A percentile compares a stretch with the other conserved stretches of the same genome.
These are phyloP conservation scores for Umbelopsis sp. DNA, from an alignment of 192 early-diverging fungal species.

Conservation along the genomic window DNA sequence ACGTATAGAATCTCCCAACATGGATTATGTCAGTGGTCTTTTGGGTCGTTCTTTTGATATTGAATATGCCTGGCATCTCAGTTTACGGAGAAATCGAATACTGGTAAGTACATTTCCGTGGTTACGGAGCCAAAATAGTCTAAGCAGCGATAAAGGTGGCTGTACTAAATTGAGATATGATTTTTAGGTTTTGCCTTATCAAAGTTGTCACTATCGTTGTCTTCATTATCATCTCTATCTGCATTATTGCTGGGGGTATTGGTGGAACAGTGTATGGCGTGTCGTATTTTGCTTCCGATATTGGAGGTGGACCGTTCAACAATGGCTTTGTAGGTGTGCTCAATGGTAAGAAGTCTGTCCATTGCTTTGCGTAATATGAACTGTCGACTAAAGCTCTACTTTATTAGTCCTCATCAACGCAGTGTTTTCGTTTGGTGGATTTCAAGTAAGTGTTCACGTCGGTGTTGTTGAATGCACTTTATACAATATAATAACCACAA, in stretches of 20 bases:
- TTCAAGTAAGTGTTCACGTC: neutral
- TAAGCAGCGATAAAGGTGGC: neutral
- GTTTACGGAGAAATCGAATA: slow-evolving; percentile 87
- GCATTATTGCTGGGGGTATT: slow-evolving; percentile 63
- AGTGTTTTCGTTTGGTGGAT: slow-evolving; percentile 16
- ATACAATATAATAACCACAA: no score
- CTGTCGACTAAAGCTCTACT: neutral
- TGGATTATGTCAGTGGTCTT: slow-evolving; percentile 59
- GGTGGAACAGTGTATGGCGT: slow-evolving; percentile 59
- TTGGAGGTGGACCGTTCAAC: slow-evolving; percentile 17
- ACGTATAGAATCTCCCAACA: slow-evolving; percentile 23
- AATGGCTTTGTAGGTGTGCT: slow-evolving; percentile 21
- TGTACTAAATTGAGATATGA: neutral
- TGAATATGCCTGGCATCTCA: slow-evolving; percentile 69
- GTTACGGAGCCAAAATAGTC: no score
- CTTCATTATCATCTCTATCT: slow-evolving; percentile 75
- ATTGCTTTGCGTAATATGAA: neutral
- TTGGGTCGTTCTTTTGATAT: slow-evolving; percentile 59
- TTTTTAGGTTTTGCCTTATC: slow-evolving; percentile 57
- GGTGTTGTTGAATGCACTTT: neutral
- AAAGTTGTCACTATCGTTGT: slow-evolving; percentile 78
- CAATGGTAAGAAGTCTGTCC: neutral
- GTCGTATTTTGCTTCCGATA: slow-evolving; percentile 53
- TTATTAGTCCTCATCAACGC: slow-evolving; percentile 2
- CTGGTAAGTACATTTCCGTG: slow-evolving; percentile 38